phyloP scores from a whole-genome alignment of 306 rosid genomes.

The Mimosa bimucronata region DNA sequence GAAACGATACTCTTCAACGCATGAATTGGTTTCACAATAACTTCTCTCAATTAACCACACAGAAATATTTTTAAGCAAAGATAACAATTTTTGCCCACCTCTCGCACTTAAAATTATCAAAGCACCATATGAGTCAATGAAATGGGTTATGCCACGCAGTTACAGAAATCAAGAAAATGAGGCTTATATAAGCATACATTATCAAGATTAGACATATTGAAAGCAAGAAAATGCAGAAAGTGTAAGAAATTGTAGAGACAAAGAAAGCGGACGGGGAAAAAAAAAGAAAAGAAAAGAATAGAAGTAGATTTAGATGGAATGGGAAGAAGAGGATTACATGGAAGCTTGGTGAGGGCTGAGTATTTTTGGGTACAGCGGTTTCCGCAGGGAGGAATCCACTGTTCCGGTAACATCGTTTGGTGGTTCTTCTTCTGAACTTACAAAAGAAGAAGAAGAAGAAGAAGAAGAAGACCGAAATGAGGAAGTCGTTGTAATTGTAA shows the following conservation, averaged over 20 bases:
- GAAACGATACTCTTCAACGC: background rate
- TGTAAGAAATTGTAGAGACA: background rate
- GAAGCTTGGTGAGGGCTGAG: slow-evolving; percentile 75
- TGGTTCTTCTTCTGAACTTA: background rate
- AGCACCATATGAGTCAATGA: background rate
- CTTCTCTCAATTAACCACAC: background rate
- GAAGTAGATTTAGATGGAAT: background rate
- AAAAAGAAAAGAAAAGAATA: background rate
- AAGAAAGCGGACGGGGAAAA: background rate
- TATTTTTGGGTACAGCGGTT: slow-evolving; percentile 78
- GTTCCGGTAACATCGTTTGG: slow-evolving; percentile 66
- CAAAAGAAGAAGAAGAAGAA: background rate
- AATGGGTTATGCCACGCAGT: background rate
- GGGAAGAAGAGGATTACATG: slow-evolving; percentile 26
- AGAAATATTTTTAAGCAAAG: background rate
- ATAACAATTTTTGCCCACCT: slow-evolving; percentile 5
- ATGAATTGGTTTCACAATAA: background rate
- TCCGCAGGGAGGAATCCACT: slow-evolving; percentile 81
- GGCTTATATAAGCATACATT: background rate
- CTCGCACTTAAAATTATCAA: slow-evolving; percentile 6
- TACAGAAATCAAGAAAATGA: background rate
- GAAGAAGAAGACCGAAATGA: background rate
- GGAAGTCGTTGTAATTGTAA: background rate
- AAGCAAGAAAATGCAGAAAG: background rate
- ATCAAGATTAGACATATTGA: slow-evolving; percentile 4